Base-by-base conservation (phyloP, 805 yeast genomes). In the Huiozyma naganishii region DNA sequence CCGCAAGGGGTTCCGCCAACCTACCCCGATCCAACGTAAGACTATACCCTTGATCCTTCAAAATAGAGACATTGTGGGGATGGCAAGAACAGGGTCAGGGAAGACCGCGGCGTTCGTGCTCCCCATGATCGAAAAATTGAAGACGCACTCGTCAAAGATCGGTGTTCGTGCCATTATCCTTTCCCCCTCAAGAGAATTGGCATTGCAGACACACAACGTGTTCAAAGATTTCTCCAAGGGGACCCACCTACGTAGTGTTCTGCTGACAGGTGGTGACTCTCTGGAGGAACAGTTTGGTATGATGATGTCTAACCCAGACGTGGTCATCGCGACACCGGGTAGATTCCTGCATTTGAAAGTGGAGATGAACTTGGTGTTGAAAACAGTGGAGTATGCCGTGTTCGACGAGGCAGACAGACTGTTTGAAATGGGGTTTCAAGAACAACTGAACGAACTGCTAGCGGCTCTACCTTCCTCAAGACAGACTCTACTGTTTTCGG, bases 61-160 rank as follows among this genome's bases (percentile, higher is more conserved):
- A 39, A 83, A 79, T 44, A 73, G 94, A 58, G 98, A 92, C 66
- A 95, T 92, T 36, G 98, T 92, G 11, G 99, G 97, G 59, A 92
- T 92, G 99, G 99, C 99, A 11, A 76, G 99, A 58, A 92, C 99
- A 0, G 99, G 99, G 56, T 85, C 95, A 27, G 99, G 99, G 72
- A 92, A 92, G 61, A 92, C 99, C 0, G 98, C 98, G 7, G 97
- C 98, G 1, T 92, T 92, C 61, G 75, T 86, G 17, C 67, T 92
- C 43, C 99, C 99, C 3, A 72, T 92, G 69, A 72, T 92, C 50
- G 97, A 92, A 54, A 80, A 76, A 58, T 71, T 90, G 52, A 86
- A 85, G 61, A 64, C 78, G 1, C 97, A 90, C 60, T 77, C 84
- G 37, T 88, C 95, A 29, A 83, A 79, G 58, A 82, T 84, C 37